Base-by-base conservation (phyloP, 306 rosid species). In the Glycyrrhiza uralensis region DNA sequence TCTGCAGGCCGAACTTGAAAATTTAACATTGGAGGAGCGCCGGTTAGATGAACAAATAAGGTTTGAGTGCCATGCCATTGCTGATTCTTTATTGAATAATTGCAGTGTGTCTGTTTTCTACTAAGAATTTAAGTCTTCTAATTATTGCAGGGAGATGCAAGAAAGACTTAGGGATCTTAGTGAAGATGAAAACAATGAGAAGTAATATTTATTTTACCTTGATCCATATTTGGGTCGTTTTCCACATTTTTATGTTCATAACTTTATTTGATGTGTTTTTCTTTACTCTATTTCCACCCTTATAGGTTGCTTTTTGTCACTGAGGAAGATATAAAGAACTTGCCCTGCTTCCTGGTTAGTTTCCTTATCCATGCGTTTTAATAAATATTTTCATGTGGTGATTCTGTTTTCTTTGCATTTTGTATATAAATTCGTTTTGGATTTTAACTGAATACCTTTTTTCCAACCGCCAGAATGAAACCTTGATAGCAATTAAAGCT, bases 401-500 rank as follows among this genome's bases (percentile, higher is more conserved):
- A 11, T 66, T 22, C 7, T 26, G 41, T 61, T 51, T 66, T 69
- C 45, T 52, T 22, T 83, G 60, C 50, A 35, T 60, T 33, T 76
- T 38, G 64, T 57, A 12, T 20, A 20, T 50, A 41, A 49, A 49
- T 36, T 46, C 59, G 15, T 78, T 32, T 76, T 35, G 20, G 58
- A 72, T 47, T 63, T 41, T 64, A 50, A 71, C 73, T 72, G 51
- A 46, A 4, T 50, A 6, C 45, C 46, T 23, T 6, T 29, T 35
- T 62, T 76, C 67, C n/a, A 73, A 82, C 81, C 67, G 28, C 71
- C 85, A 94, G 98, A 91, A 89, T 83, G 96, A 94, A 87, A 94
- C 98, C 42, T 80, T 94, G 61, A 94, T 94, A 80, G 98, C 98
- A 50, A 94, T 94, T 68, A 94, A 91, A 83, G 98, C 98, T 85